Conservation (phyloP, 805 yeast genomes). For the Kluyveromyces starmeri region DNA sequence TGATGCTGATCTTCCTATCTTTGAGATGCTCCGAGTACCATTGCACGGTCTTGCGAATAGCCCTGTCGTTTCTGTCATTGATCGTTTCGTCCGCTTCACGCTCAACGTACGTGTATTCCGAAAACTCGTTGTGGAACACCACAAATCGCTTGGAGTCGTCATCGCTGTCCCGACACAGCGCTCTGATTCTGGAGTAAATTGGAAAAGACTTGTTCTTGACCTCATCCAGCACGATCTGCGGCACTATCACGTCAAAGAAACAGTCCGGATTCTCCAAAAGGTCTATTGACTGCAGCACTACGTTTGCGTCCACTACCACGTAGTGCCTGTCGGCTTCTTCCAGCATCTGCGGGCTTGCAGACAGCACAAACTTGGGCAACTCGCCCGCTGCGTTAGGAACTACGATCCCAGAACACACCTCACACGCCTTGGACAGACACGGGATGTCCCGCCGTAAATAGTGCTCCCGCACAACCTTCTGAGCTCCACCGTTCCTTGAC, state of each 20-base stretch:
- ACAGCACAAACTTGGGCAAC: constrained; percentile 55
- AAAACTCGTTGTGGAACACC: constrained; percentile 90
- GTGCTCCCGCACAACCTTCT: constrained; percentile 89
- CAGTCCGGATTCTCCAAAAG: constrained; percentile 67
- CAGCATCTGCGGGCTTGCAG: constrained; percentile 43
- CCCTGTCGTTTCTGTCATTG: constrained; percentile 87
- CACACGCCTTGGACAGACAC: constrained; percentile 70
- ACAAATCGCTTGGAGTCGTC: constrained; percentile 71
- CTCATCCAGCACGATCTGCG: constrained; percentile 92
- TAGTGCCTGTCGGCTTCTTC: constrained; percentile 60
- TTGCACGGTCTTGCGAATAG: constrained; percentile 64
- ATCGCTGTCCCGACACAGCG: constrained; percentile 49
- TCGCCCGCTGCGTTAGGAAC: constrained; percentile 59
- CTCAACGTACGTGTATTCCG: constrained; percentile 54
- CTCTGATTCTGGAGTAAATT: constrained; percentile 73
- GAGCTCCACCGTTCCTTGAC: constrained; percentile 81
- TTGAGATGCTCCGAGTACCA: constrained; percentile 67
- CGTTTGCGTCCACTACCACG: constrained; percentile 78
- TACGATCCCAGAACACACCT: constrained; percentile 44
- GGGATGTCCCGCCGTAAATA: constrained; percentile 89
- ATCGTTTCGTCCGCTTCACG: constrained; percentile 60
- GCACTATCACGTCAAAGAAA: constrained; percentile 85
- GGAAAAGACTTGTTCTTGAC: constrained; percentile 83
- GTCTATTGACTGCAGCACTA: constrained; percentile 82
- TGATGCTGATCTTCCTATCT: constrained; percentile 34